phyloP scores from a whole-genome alignment of 306 rosid species.

The Vicia villosa region DNA sequence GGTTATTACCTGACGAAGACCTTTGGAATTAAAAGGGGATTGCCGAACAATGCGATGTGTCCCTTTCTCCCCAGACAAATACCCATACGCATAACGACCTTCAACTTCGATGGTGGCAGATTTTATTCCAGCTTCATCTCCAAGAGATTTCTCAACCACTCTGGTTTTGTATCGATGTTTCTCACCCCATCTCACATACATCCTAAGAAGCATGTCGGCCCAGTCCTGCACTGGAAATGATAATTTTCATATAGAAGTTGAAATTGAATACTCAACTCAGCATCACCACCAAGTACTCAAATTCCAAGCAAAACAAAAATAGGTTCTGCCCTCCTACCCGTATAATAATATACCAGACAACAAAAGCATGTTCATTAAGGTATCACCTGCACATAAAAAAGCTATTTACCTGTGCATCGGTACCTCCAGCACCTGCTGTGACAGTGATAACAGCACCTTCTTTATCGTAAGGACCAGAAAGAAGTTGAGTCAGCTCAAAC shows the following conservation, averaged over 20 bases:
- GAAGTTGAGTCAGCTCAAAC: slow-evolving; percentile 92
- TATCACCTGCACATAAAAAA: slow-evolving; percentile 19
- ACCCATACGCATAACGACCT: slow-evolving; percentile 96
- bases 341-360: not conserved
- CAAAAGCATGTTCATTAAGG: not conserved
- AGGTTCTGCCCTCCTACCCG: slow-evolving; percentile 9
- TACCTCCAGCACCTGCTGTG: slow-evolving; percentile 99
- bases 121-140: slow-evolving; percentile 98
- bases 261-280: slow-evolving; percentile 37
- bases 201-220: slow-evolving; percentile 99
- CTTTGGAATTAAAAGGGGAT: slow-evolving; percentile 93
- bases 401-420: slow-evolving; percentile 92
- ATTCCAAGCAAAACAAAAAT: slow-evolving; percentile 26
- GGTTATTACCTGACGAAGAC: slow-evolving; percentile 87
- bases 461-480: slow-evolving; percentile 92
- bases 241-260: slow-evolving; percentile 45
- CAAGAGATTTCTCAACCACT: slow-evolving; percentile 84
- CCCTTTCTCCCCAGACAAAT: slow-evolving; percentile 96
- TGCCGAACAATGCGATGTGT: slow-evolving; percentile 92
- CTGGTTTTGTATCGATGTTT: slow-evolving; percentile 87
- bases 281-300: slow-evolving; percentile 41
- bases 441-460: slow-evolving; percentile 87
- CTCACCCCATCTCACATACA: slow-evolving; percentile 96
- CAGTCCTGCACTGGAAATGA: slow-evolving; percentile 92
- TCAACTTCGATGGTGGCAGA: slow-evolving; percentile 92